Percentiles rank a stretch among this genome's conserved stretches.
phyloP scores from a whole-genome alignment of 192 early-diverging fungal species.

The Coemansia guatemalensis region DNA sequence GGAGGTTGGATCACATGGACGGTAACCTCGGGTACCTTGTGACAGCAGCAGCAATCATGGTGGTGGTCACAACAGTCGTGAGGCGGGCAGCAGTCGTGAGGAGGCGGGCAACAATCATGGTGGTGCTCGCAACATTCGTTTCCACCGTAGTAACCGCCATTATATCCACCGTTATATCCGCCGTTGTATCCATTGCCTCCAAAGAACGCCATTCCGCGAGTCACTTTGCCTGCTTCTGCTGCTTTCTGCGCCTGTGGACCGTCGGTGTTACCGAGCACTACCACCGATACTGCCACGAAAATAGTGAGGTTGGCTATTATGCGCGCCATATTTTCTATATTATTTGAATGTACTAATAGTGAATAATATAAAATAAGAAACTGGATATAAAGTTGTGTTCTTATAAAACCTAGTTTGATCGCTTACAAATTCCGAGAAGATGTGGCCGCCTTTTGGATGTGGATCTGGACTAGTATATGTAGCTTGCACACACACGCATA shows the following conservation, averaged over 20 bases:
- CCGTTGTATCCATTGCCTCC: conserved; percentile 8
- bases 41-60: conserved; percentile 23
- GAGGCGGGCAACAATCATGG: too few relatives aligned
- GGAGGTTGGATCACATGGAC: conserved; percentile 52
- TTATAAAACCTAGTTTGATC: too few relatives aligned
- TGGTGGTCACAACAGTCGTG: conserved; percentile 15
- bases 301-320: conserved; percentile 21
- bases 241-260: too few relatives aligned
- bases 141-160: too few relatives aligned
- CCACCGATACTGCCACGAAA: conserved; percentile 14
- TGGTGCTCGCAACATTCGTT: too few relatives aligned
- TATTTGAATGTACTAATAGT: too few relatives aligned
- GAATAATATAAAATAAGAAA: conserved; percentile 4
- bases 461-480: too few relatives aligned
- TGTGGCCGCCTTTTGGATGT: too few relatives aligned
- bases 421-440: too few relatives aligned
- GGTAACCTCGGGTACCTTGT: conserved; percentile 37
- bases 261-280: conserved; percentile 6
- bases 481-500: too few relatives aligned
- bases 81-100: conserved; percentile 17
- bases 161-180: conserved; percentile 20
- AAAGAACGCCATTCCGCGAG: conserved; percentile 10
- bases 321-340: conserved; percentile 36
- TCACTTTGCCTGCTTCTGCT: neutral
- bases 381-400: too few relatives aligned